phyloP scores from a whole-genome alignment of 75 land plant genomes.

The Pseudotsuga menziesii region DNA sequence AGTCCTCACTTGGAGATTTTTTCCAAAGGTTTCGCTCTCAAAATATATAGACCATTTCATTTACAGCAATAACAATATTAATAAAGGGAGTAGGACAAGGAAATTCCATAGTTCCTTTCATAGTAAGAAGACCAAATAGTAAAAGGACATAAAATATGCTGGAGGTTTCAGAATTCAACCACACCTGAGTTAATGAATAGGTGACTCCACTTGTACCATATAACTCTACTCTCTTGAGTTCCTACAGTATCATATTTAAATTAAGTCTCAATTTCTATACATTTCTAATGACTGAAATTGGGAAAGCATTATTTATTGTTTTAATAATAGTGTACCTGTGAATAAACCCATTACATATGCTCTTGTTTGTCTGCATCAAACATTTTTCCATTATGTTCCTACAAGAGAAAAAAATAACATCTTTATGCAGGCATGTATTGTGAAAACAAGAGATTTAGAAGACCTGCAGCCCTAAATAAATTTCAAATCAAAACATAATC shows the following conservation, averaged over 20 bases:
- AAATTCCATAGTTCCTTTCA: no score
- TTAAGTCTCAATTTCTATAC: not conserved
- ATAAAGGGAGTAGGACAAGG: no score
- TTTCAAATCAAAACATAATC: not conserved
- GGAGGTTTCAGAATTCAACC: not conserved
- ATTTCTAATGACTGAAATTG: not conserved
- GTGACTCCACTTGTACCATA: conserved; percentile 96
- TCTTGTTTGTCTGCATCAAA: conserved; percentile 97
- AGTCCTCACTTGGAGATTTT: no score
- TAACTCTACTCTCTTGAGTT: conserved; percentile 89
- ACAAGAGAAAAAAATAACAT: conserved; percentile 8
- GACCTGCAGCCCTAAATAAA: not conserved
- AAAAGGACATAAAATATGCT: no score
- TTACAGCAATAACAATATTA: no score
- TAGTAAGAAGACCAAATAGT: no score
- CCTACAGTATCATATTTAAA: conserved; percentile 35
- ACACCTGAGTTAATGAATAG: conserved; percentile 93
- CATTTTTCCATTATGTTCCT: conserved; percentile 77
- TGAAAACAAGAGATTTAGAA: not conserved
- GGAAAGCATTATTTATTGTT: not conserved
- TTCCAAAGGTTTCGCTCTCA: no score
- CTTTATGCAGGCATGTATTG: not conserved
- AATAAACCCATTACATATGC: conserved; percentile 94
- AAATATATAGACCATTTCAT: no score
- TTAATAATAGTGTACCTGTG: conserved; percentile 46